Percentiles rank a stretch among this genome's conserved stretches.
These are phyloP conservation scores for Oryza coarctata DNA, from an alignment of 176 grass and related monocot species.

Conservation along the genomic window DNA sequence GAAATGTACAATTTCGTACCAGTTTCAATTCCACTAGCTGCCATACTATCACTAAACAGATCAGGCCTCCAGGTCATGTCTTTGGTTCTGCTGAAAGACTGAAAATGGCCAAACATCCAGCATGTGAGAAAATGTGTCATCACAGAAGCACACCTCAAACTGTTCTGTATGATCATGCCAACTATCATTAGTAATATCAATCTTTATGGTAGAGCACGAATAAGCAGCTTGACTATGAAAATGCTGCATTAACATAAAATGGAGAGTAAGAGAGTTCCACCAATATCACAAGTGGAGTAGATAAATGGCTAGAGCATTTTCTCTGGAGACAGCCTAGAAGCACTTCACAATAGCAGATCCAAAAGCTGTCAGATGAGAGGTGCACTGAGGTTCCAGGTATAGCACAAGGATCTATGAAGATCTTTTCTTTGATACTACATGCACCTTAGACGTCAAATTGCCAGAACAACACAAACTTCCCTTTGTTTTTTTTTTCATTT, in stretches of 20 bases:
- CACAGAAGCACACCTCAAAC: constrained; percentile 39
- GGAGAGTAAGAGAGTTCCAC: constrained; percentile 62
- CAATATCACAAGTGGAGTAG: constrained; percentile 49
- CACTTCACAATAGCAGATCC: constrained; percentile 20
- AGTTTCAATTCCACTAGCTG: constrained; percentile 65
- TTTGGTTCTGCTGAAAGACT: constrained; percentile 95
- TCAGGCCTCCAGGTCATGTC: constrained; percentile 90
- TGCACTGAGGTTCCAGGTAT: constrained; percentile 22
- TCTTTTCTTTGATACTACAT: constrained; percentile 11
- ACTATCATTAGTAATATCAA: constrained; percentile 34
- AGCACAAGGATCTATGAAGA: constrained; percentile 3
- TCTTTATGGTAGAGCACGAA: constrained; percentile 16
- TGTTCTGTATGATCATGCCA: constrained; percentile 34
- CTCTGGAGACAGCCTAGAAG: constrained; percentile 41
- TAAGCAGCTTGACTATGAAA: constrained; percentile 30
- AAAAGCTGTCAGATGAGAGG: constrained; percentile 14
- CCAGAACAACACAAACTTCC: constrained; percentile 35
- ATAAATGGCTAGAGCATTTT: constrained; percentile 38
- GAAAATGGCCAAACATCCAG: constrained; percentile 69
- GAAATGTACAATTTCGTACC: constrained; percentile 97
- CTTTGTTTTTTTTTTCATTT: constrained; percentile 26
- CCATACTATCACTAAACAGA: constrained; percentile 89
- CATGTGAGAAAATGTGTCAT: constrained; percentile 40
- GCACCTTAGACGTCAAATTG: constrained; percentile 29
- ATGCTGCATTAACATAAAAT: constrained; percentile 47